A percentile compares a stretch with the other conserved stretches of the same genome.
Evolutionary conservation across 1,139 yeast genomes (phyloP).

Genomic region (Protomyces macrosporus): DNA sequence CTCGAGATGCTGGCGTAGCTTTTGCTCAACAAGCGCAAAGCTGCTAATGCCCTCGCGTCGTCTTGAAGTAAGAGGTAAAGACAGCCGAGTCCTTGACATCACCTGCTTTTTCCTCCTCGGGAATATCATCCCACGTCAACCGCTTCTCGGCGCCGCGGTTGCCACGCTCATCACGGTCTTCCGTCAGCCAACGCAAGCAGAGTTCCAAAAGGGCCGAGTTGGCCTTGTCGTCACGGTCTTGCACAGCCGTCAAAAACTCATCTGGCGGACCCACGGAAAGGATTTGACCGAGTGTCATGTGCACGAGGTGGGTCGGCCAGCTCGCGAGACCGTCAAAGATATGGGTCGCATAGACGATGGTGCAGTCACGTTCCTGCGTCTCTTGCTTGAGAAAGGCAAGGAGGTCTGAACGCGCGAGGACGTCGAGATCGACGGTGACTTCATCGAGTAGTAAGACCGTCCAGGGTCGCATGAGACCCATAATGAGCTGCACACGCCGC

Average conservation of each 20-base stretch:
- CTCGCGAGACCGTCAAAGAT: constrained; percentile 86
- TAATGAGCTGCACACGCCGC: constrained; percentile 83
- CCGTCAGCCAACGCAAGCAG: constrained; percentile 42
- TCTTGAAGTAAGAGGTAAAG: constrained; percentile 31
- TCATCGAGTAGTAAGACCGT: constrained; percentile 76
- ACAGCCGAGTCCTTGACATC: constrained; percentile 27
- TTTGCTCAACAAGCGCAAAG: not conserved
- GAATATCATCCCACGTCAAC: constrained; percentile 36
- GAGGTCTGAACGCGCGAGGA: constrained; percentile 72
- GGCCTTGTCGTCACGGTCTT: constrained; percentile 32
- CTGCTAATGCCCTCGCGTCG: constrained; percentile 12
- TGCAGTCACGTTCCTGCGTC: constrained; percentile 59
- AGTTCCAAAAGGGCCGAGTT: constrained; percentile 40
- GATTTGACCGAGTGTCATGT: constrained; percentile 63
- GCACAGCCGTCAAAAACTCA: constrained; percentile 11
- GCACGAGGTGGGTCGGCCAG: constrained; percentile 87
- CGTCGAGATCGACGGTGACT: constrained; percentile 94
- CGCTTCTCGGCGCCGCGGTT: constrained; percentile 36
- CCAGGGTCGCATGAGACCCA: constrained; percentile 94
- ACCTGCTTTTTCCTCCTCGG: constrained; percentile 30
- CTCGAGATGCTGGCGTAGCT: too few relatives aligned
- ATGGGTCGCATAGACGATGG: constrained; percentile 88
- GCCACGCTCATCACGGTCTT: constrained; percentile 49
- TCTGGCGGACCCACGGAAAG: constrained; percentile 34
- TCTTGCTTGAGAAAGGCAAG: constrained; percentile 65